Conservation (phyloP, 2,329 filamentous ascomycete species). For the Colletotrichum gigasporum region DNA sequence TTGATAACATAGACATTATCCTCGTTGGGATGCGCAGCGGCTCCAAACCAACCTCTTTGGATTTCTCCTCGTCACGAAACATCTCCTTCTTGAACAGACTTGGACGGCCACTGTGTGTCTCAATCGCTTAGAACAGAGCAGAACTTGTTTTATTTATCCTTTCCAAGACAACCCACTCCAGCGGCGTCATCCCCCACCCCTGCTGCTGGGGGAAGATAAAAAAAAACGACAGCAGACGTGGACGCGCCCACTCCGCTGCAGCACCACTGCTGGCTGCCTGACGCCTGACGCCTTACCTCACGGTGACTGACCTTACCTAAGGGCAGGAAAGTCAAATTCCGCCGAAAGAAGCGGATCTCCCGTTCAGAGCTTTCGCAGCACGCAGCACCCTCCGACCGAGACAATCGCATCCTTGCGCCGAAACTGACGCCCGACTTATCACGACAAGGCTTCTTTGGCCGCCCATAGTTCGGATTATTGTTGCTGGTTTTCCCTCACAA, state of each 20-base stretch:
- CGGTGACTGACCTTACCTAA: constrained; percentile 23
- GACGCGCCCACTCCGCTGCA: constrained; percentile 12
- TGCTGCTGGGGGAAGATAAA: not conserved
- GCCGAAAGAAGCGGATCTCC: constrained; percentile 24
- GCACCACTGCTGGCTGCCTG: constrained; percentile 8
- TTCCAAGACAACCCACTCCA: not conserved
- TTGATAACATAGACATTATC: constrained; percentile 3
- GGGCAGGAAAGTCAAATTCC: constrained; percentile 14
- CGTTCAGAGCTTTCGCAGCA: constrained; percentile 29
- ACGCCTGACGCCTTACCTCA: constrained; percentile 16
- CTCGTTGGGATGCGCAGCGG: not conserved
- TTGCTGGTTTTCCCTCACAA: constrained; percentile 19
- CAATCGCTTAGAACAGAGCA: not conserved
- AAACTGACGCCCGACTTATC: constrained; percentile 23
- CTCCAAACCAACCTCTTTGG: not conserved
- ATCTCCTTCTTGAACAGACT: not conserved
- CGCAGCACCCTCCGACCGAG: constrained; percentile 7
- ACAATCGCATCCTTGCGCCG: constrained; percentile 28
- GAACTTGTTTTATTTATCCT: not conserved
- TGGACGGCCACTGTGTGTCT: not conserved
- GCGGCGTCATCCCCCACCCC: not conserved
- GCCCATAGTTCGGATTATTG: constrained; percentile 9
- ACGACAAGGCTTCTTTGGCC: constrained; percentile 30
- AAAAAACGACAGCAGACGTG: constrained; percentile 14
- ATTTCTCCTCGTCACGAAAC: not conserved